phyloP scores from a whole-genome alignment of 163 green algal species.

The Chlamydomonas reinhardtii region DNA sequence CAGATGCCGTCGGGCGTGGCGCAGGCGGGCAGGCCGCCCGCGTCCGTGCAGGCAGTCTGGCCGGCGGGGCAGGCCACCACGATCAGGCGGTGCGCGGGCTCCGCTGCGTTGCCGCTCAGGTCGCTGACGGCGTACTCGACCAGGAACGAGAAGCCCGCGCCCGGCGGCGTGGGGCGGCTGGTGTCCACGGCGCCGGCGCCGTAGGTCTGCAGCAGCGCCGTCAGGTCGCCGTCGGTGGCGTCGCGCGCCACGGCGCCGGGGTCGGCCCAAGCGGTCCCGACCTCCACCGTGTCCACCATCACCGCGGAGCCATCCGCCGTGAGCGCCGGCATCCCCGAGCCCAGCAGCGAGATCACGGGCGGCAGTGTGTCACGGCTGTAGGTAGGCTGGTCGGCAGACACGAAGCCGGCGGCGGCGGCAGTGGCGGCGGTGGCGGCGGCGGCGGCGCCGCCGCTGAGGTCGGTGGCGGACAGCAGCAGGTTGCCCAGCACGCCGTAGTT shows the following conservation, averaged over 20 bases:
- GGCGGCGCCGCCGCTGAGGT: neutral
- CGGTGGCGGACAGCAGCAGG: neutral
- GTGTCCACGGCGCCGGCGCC: slow-evolving; percentile 42
- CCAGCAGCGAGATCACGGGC: slow-evolving; percentile 46
- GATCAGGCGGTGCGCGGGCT: slow-evolving; percentile 48
- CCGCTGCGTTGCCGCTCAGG: slow-evolving; percentile 55
- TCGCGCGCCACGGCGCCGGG: slow-evolving; percentile 56
- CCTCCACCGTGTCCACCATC: slow-evolving; percentile 54
- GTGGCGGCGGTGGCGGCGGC: neutral
- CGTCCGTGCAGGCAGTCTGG: slow-evolving; percentile 48
- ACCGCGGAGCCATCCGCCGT: slow-evolving; percentile 25
- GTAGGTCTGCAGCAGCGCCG: slow-evolving; percentile 43
- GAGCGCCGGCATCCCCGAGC: slow-evolving; percentile 40
- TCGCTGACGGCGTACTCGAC: slow-evolving; percentile 66
- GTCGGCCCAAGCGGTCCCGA: slow-evolving; percentile 44
- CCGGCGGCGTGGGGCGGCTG: slow-evolving; percentile 44
- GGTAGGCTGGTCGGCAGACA: neutral
- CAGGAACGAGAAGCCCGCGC: slow-evolving; percentile 43
- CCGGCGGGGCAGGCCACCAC: slow-evolving; percentile 45
- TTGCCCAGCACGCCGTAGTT: slow-evolving; percentile 49
- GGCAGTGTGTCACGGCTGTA: slow-evolving; percentile 49
- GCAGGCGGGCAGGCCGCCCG: slow-evolving; percentile 42
- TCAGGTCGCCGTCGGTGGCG: slow-evolving; percentile 58
- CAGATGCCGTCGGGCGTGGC: slow-evolving; percentile 38
- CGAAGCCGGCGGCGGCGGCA: neutral